Base-by-base conservation (phyloP, 345 rosid genomes). In the Barbarea vulgaris region DNA sequence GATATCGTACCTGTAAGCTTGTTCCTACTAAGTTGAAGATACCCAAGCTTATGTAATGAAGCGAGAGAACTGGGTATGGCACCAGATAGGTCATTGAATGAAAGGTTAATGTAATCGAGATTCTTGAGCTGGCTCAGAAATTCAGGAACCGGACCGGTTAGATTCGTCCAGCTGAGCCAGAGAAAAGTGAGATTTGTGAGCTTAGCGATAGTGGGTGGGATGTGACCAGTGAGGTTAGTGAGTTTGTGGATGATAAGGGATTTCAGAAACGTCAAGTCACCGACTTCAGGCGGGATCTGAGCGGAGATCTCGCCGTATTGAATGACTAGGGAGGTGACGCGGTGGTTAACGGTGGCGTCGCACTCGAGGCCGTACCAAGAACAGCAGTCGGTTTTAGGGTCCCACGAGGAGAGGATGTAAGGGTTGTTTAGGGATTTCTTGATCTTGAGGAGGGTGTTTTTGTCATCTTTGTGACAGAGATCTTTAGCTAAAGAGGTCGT, bases 321-420 rank as follows among this genome's bases (percentile, higher is more conserved):
- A n/a, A 92, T 83, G 81, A 74, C 57, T 71, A 90, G 87, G 55
- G 84, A 60, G 52, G 57, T 80, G 76, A 90, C 86, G 22, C 93
- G 94, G 82, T 87, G 56, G 76, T 83, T 87, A 67, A 82, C 73
- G 54, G 83, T 81, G 64, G 84, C 81, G 64, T 56, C 44, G 69
- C 96, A 93, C 6, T 82, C 75, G n/a, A 93, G 78, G 22, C 67
- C 60, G 70, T 77, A 57, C 96, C 96, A 93, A 6, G 46, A 87
- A 78, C 97, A 91, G 79, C 98, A 93, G 63, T 88, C 98, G 0
- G 80, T 41, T 64, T 83, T 77, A 0, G 86, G 80, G 6, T 82
- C 51, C 98, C 98, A 90, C 0, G 94, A 77, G 57, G 87, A 79
- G 39, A 88, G 74, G 50, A 60, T 69, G 80, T 85, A 88, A 60